Evolutionary conservation across 768 basidiomycete genomes (phyloP), one percentile per base, ranked within the genome.

Genomic region (Dacryopinax spathularia): DNA sequence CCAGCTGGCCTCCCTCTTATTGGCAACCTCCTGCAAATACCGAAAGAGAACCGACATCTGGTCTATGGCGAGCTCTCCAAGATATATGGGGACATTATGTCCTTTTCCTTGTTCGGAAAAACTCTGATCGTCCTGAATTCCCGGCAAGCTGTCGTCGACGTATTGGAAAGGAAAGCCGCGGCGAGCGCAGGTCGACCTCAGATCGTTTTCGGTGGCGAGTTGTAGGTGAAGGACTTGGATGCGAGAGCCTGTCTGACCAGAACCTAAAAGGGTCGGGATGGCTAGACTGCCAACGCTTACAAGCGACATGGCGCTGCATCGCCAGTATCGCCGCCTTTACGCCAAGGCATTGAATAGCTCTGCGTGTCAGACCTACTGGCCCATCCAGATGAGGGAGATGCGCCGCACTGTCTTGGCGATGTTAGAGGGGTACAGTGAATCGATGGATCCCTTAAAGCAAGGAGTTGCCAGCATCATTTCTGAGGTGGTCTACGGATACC

Each of bases 151-250:
- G 78, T 75, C 1, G 75, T 77, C 36, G 87, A 88, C 34, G 73
- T 91, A 63, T 74, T 91, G 66, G 87, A 89, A 63, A 85, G 82
- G 69, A 80, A 82, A 33, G 85, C 87, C 6, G 75, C 80, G 9
- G 83, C 88, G 31, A 89, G 89, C 71, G 84, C 87, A 7, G 88
- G 89, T 74, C 87, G 85, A 71, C 86, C 86, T 0, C 74, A 76
- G 27, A 75, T 88, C 25, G 77, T 85, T 43, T 89, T 90, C 88
- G 63, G 48, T 6, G 22, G 60, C 31, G 63, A 63, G 25, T 29
- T 63, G 62, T 63, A 63, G 33, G 62, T 15, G 9, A 37, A 10
- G 10, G 36, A n/a, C 36, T 10, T 10, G 36, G n/a, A 10, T 37
- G 10, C n/a, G 36, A 37, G 36, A 37, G 36, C 12, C 10, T 10